These are phyloP conservation scores for Globisporangium cederbergense DNA, from an alignment of 352 stramenopile species.

Conservation along the genomic window DNA sequence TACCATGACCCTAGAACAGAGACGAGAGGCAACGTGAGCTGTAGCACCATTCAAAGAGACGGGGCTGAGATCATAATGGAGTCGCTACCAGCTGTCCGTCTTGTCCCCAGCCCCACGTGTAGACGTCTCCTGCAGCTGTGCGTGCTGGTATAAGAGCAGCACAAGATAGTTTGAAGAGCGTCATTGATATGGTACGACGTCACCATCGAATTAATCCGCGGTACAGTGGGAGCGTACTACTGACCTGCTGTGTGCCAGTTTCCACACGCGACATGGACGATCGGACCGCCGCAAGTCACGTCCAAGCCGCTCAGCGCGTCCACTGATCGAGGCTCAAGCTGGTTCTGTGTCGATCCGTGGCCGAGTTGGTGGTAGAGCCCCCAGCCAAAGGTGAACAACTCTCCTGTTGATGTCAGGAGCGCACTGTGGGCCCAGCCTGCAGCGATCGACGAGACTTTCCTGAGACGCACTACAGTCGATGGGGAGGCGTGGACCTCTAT, in stretches of 20 bases:
- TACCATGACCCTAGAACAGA: slow-evolving; percentile 16
- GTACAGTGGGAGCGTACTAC: neutral
- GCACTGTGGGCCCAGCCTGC: slow-evolving; percentile 58
- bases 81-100: slow-evolving; percentile 63
- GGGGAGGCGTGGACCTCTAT: slow-evolving; percentile 6
- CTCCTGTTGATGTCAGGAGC: slow-evolving; percentile 28
- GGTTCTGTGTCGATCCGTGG: slow-evolving; percentile 42
- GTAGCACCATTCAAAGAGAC: no score
- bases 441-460: slow-evolving; percentile 20
- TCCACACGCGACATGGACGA: slow-evolving; percentile 57
- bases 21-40: no score
- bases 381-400: slow-evolving; percentile 71
- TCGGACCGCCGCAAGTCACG: slow-evolving; percentile 19
- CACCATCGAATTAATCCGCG: no score
- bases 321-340: slow-evolving; percentile 25
- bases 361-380: slow-evolving; percentile 79
- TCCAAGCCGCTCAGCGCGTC: slow-evolving; percentile 52
- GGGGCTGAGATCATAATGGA: no score
- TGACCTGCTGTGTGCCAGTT: slow-evolving; percentile 71
- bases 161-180: neutral
- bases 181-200: neutral
- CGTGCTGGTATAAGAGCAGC: slow-evolving; percentile 20
- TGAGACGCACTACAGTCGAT: slow-evolving; percentile 4
- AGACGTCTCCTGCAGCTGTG: slow-evolving; percentile 60
- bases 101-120: slow-evolving; percentile 76